Percentiles rank a stretch among this genome's conserved stretches.
These are phyloP conservation scores for Cyclotella atomus DNA, from an alignment of 108 stramenopile genomes.

Conservation along the genomic window DNA sequence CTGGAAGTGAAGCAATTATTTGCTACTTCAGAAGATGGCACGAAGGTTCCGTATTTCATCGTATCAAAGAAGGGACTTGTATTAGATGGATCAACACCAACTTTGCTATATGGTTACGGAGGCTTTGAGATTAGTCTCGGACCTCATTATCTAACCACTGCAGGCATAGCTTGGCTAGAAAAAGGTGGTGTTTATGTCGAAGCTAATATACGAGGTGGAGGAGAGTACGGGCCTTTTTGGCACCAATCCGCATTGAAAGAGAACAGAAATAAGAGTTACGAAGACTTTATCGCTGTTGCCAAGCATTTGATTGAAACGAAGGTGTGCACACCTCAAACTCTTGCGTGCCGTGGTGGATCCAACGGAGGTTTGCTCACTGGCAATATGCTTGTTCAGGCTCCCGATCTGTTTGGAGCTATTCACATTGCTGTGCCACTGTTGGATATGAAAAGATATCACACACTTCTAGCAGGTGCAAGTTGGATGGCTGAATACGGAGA, in stretches of 20 bases:
- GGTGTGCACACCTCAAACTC: constrained; percentile 80
- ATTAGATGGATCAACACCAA: constrained; percentile 46
- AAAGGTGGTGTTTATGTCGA: constrained; percentile 93
- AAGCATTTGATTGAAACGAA: constrained; percentile 72
- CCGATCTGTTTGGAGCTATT: constrained; percentile 94
- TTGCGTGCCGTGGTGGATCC: constrained; percentile 94
- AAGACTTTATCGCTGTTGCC: constrained; percentile 94
- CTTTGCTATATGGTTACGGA: constrained; percentile 87
- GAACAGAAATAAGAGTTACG: constrained; percentile 91
- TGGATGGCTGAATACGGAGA: constrained; percentile 96
- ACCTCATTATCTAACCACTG: constrained; percentile 83
- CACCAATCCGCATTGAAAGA: constrained; percentile 86
- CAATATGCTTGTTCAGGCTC: constrained; percentile 90
- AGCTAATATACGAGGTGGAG: constrained; percentile 97
- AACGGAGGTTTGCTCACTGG: constrained; percentile 96
- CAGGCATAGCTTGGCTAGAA: constrained; percentile 88
- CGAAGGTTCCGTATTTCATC: constrained; percentile 78
- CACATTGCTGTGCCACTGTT: constrained; percentile 95
- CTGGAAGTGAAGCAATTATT: constrained; percentile 68
- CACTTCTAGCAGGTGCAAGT: constrained; percentile 60
- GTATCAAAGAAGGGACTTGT: constrained; percentile 42
- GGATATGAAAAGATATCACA: constrained; percentile 86
- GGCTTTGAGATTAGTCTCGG: constrained; percentile 96
- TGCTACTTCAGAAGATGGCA: constrained; percentile 85
- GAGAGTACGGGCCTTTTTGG: constrained; percentile 91